These are phyloP conservation scores for Penicillium longicatenatum DNA, from an alignment of 495 filamentous ascomycete species.

Conservation along the genomic window DNA sequence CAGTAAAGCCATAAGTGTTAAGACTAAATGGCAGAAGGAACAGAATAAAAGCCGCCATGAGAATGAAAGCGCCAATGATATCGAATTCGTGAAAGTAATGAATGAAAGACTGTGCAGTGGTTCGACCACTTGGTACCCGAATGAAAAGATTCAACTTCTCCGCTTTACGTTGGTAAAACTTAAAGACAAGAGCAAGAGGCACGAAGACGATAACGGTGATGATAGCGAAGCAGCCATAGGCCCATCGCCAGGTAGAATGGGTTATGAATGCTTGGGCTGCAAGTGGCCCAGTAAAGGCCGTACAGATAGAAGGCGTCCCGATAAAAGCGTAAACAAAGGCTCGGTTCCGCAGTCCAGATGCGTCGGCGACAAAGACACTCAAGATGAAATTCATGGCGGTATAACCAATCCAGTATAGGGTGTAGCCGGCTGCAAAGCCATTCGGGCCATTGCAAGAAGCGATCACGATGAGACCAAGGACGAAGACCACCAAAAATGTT, in stretches of 20 bases:
- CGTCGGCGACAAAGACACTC: constrained; percentile 43
- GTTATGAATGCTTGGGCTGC: constrained; percentile 43
- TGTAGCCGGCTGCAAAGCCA: constrained; percentile 46
- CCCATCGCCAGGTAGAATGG: constrained; percentile 60
- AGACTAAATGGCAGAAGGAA: constrained; percentile 66
- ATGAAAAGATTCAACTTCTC: constrained; percentile 35
- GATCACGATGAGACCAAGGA: constrained; percentile 45
- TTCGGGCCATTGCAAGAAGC: constrained; percentile 43
- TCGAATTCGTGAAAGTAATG: constrained; percentile 62
- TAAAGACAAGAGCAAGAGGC: constrained; percentile 47
- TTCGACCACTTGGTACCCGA: constrained; percentile 39
- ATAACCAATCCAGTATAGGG: constrained; percentile 55
- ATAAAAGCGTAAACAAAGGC: constrained; percentile 58
- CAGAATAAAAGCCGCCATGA: constrained; percentile 57
- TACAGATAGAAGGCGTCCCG: constrained; percentile 53
- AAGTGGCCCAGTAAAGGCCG: constrained; percentile 36
- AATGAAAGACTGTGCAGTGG: constrained; percentile 41
- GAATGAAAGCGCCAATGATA: constrained; percentile 53
- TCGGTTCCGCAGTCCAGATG: constrained; percentile 57
- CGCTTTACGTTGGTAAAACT: constrained; percentile 58
- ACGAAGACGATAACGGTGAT: constrained; percentile 49
- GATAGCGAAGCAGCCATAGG: constrained; percentile 59
- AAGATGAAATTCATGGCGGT: constrained; percentile 56
- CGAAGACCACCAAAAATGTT: constrained; percentile 31
- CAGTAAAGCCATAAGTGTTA: constrained; percentile 38